Evolutionary conservation across 2,329 filamentous ascomycete species (phyloP).

Genomic region (Colletotrichum endophyticum): DNA sequence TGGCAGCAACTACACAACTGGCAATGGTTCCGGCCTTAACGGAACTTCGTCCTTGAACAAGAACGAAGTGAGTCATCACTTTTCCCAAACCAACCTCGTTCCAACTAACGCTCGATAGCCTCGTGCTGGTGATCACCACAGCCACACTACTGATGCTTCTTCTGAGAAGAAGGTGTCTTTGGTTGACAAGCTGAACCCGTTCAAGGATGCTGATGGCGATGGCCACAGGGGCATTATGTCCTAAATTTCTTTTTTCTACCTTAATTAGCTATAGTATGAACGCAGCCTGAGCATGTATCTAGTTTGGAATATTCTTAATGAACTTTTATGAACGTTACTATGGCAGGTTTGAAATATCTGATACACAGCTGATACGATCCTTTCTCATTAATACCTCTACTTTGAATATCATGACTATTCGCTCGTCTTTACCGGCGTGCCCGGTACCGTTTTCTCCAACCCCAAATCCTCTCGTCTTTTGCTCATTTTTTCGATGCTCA

Average conservation of each 20-base stretch:
- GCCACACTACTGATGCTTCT: background rate
- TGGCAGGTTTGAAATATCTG: too few species aligned
- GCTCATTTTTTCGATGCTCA: background rate
- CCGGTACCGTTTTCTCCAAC: background rate
- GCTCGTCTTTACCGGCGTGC: background rate
- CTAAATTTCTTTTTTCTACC: background rate
- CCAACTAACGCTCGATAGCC: background rate
- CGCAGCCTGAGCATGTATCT: background rate
- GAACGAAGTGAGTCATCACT: background rate
- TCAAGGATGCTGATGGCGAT: slow-evolving; percentile 27
- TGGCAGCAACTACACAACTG: background rate
- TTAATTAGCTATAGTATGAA: background rate
- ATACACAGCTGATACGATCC: too few species aligned
- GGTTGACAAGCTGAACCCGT: slow-evolving; percentile 26
- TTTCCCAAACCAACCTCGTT: too few species aligned
- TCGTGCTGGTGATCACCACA: background rate
- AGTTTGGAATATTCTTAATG: background rate
- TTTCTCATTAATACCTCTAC: background rate
- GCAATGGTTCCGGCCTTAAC: background rate
- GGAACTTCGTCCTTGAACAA: background rate
- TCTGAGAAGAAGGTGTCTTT: slow-evolving; percentile 20
- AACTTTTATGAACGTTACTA: background rate
- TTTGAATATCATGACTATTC: background rate
- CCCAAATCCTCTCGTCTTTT: background rate
- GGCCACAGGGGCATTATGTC: slow-evolving; percentile 27